Evolutionary conservation across 805 yeast genomes (phyloP).

Genomic region (Spencermartinsiella europaea): DNA sequence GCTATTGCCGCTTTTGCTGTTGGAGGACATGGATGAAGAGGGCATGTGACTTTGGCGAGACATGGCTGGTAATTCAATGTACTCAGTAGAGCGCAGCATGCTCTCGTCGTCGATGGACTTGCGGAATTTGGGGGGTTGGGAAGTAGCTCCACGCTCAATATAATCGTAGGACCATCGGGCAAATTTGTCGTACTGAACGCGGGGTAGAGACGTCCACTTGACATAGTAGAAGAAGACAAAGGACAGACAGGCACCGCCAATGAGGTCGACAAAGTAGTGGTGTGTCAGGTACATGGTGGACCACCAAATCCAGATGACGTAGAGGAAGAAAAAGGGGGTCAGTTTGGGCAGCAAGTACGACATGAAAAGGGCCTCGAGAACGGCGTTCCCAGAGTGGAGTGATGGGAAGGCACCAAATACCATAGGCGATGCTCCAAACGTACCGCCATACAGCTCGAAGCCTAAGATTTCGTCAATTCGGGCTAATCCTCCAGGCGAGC

Average conservation of each 20-base stretch:
- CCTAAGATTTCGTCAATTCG: constrained; percentile 80
- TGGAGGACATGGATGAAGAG: background rate
- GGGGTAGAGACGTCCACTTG: constrained; percentile 61
- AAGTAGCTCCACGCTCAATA: constrained; percentile 30
- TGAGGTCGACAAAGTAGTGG: constrained; percentile 89
- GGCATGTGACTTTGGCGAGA: constrained; percentile 4
- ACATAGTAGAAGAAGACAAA: constrained; percentile 64
- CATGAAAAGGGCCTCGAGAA: constrained; percentile 86
- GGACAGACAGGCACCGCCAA: constrained; percentile 88
- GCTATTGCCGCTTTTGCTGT: background rate
- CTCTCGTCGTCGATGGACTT: constrained; percentile 23
- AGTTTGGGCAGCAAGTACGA: constrained; percentile 73
- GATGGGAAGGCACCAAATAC: constrained; percentile 89
- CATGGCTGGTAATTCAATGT: constrained; percentile 22
- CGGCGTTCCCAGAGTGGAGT: constrained; percentile 89
- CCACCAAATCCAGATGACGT: constrained; percentile 97
- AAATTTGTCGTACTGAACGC: constrained; percentile 33
- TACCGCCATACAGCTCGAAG: constrained; percentile 73
- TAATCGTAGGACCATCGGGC: constrained; percentile 40
- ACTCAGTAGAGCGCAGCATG: constrained; percentile 8
- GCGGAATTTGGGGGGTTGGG: constrained; percentile 21
- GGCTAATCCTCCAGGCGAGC: constrained; percentile 93
- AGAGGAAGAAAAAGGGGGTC: constrained; percentile 60
- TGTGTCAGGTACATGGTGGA: constrained; percentile 96
- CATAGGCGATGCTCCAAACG: constrained; percentile 80